A percentile compares a stretch with the other conserved stretches of the same genome.
These are phyloP conservation scores for Cordyceps militaris DNA, from an alignment of 2,329 filamentous ascomycete genomes.

Conservation along the genomic window DNA sequence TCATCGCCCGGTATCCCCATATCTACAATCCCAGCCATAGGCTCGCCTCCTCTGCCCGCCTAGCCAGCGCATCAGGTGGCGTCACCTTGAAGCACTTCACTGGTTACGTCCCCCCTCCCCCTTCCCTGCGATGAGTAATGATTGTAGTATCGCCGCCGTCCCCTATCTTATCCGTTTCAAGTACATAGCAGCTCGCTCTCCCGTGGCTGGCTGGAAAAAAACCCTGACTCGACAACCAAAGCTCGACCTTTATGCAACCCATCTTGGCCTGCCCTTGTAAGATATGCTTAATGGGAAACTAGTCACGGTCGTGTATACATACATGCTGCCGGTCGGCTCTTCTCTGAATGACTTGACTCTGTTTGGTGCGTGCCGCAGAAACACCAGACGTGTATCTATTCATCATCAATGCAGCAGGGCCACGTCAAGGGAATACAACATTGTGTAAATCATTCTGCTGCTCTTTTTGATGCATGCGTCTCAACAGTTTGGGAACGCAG, in stretches of 20 bases:
- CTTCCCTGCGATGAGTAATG: background rate
- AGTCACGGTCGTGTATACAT: no score
- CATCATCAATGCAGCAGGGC: background rate
- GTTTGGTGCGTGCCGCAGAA: no score
- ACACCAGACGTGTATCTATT: background rate
- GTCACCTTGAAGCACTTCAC: background rate
- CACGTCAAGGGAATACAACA: background rate
- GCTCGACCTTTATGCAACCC: no score
- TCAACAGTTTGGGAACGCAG: background rate
- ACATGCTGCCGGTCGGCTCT: no score
- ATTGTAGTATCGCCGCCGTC: background rate
- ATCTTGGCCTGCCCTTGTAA: no score
- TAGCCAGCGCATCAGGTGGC: conserved; percentile 11
- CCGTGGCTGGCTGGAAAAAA: background rate
- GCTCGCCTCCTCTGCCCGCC: background rate
- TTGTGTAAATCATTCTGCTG: background rate
- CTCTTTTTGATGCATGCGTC: background rate
- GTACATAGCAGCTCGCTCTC: background rate
- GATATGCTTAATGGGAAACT: no score
- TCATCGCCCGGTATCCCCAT: background rate
- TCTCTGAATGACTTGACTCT: no score
- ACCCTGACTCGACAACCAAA: no score
- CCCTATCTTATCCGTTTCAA: background rate
- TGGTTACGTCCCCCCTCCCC: background rate
- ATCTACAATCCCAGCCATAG: background rate